Evolutionary conservation across 2,329 filamentous ascomycete species (phyloP).

Genomic region (Colletotrichum sp.): DNA sequence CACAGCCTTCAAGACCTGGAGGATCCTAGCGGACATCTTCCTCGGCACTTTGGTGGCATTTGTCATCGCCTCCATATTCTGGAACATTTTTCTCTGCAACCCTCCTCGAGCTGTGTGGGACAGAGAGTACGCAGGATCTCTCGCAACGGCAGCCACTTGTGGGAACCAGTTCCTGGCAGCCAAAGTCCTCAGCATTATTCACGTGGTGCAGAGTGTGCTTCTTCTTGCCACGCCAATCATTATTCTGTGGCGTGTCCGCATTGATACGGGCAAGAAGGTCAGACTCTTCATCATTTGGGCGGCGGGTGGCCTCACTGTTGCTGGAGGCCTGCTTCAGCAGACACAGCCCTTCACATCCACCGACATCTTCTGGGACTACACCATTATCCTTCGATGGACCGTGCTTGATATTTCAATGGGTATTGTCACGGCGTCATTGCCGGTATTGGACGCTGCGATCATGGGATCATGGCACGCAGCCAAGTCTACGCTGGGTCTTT

Average conservation of each 20-base stretch:
- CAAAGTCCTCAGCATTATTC: slow-evolving; percentile 29
- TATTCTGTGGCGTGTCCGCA: slow-evolving; percentile 34
- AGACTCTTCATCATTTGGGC: slow-evolving; percentile 33
- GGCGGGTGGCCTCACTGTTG: slow-evolving; percentile 28
- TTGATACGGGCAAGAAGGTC: slow-evolving; percentile 28
- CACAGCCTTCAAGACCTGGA: slow-evolving; percentile 25
- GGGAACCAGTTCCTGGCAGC: slow-evolving; percentile 18
- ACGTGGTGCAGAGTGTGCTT: slow-evolving; percentile 34
- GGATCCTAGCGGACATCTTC: slow-evolving; percentile 30
- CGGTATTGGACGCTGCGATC: slow-evolving; percentile 28
- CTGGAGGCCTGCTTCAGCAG: slow-evolving; percentile 30
- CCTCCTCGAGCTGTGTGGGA: slow-evolving; percentile 22
- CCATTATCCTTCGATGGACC: slow-evolving; percentile 27
- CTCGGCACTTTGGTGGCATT: slow-evolving; percentile 28
- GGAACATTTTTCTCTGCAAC: slow-evolving; percentile 28
- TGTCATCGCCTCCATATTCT: slow-evolving; percentile 28
- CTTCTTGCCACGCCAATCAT: slow-evolving; percentile 33
- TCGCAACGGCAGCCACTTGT: not conserved
- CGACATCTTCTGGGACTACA: slow-evolving; percentile 23
- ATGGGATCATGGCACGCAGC: slow-evolving; percentile 17
- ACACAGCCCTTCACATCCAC: slow-evolving; percentile 6
- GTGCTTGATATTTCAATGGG: slow-evolving; percentile 31
- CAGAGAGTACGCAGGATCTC: slow-evolving; percentile 6
- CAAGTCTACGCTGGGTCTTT: not conserved
- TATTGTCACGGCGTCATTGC: slow-evolving; percentile 31